Conservation (phyloP, 257 asterid genomes). For the Solanum clarkiae region DNA sequence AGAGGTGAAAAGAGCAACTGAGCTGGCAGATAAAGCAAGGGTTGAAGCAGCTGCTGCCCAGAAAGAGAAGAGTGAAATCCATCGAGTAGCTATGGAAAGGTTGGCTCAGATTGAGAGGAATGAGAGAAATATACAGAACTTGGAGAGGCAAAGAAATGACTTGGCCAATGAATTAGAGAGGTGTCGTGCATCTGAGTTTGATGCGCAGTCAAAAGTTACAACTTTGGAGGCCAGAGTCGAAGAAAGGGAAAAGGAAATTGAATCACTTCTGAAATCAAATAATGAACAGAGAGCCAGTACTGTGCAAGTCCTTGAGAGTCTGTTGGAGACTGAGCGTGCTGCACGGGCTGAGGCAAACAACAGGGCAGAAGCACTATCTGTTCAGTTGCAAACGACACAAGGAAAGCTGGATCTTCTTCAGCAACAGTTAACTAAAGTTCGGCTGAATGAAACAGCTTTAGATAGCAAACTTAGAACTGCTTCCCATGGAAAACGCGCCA, state of each 20-base stretch:
- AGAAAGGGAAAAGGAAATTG: constrained; percentile 76
- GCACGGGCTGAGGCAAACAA: constrained; percentile 82
- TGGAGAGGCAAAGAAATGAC: constrained; percentile 58
- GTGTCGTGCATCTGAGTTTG: constrained; percentile 55
- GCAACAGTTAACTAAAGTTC: constrained; percentile 61
- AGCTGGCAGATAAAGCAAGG: constrained; percentile 87
- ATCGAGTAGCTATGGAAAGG: constrained; percentile 74
- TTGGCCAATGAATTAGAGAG: constrained; percentile 43
- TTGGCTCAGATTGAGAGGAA: constrained; percentile 71
- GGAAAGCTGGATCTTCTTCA: constrained; percentile 61
- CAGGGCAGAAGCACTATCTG: constrained; percentile 78
- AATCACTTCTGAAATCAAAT: constrained; percentile 49
- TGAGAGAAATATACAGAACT: constrained; percentile 54
- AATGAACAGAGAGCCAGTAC: constrained; percentile 64
- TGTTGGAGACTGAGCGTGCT: constrained; percentile 67
- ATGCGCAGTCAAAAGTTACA: constrained; percentile 51
- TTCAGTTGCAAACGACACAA: constrained; percentile 78
- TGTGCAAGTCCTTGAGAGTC: constrained; percentile 60
- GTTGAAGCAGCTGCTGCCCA: constrained; percentile 81
- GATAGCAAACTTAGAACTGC: constrained; percentile 52
- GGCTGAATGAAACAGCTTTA: constrained; percentile 47
- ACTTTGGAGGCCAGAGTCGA: constrained; percentile 56
- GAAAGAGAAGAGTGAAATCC: constrained; percentile 61
- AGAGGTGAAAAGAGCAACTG: constrained; percentile 76
- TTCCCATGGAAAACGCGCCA: constrained; percentile 67